Evolutionary conservation across 352 stramenopile species (phyloP).

Genomic region (Phytophthora tubulina): DNA sequence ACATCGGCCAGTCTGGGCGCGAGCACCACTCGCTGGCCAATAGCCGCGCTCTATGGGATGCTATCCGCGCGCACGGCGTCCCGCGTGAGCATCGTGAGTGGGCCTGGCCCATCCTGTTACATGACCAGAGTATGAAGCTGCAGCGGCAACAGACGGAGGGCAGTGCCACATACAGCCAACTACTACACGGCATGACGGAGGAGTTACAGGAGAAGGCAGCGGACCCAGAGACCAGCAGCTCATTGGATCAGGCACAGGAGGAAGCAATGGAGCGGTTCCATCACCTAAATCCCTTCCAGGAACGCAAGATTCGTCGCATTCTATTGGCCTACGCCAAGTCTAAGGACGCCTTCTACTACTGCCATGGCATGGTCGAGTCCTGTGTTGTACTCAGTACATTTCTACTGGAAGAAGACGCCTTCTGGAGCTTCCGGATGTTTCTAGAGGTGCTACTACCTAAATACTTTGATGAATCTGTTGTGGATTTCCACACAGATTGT

Average conservation of each 20-base stretch:
- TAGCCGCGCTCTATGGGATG: conserved; percentile 52
- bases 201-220: conserved; percentile 40
- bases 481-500: conserved; percentile 86
- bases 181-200: conserved; percentile 51
- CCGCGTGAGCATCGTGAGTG: conserved; percentile 79
- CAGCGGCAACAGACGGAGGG: conserved; percentile 57
- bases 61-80: conserved; percentile 66
- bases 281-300: conserved; percentile 84
- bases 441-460: conserved; percentile 81
- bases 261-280: conserved; percentile 82
- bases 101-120: conserved; percentile 80
- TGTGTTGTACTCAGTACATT: conserved; percentile 82
- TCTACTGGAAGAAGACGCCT: conserved; percentile 80
- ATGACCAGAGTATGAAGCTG: conserved; percentile 70
- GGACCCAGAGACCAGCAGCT: conserved; percentile 43
- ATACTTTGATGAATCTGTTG: conserved; percentile 83
- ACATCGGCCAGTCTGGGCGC: conserved; percentile 68
- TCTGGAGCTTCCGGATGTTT: conserved; percentile 79
- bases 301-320: conserved; percentile 87
- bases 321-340: conserved; percentile 81
- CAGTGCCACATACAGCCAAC: conserved; percentile 59
- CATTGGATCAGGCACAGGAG: conserved; percentile 76
- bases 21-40: conserved; percentile 76
- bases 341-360: conserved; percentile 84
- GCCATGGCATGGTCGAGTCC: conserved; percentile 85